Evolutionary conservation across 176 grass and related monocot species (phyloP).

Genomic region (Cocos nucifera): DNA sequence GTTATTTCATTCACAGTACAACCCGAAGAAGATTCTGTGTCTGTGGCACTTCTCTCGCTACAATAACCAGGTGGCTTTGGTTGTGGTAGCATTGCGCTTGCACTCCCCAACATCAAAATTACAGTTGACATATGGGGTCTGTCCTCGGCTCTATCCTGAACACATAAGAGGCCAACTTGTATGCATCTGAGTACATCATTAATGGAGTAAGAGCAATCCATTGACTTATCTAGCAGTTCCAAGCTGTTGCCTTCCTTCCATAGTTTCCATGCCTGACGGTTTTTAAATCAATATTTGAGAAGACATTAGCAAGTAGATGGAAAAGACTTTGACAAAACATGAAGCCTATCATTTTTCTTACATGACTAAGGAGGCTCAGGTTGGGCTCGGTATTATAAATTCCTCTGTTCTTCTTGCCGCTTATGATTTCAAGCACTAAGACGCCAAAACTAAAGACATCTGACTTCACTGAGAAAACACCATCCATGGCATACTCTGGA

Average conservation of each 20-base stretch:
- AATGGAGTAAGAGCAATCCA: neutral
- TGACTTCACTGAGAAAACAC: conserved; percentile 16
- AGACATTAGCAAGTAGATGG: no score
- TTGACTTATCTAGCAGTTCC: conserved; percentile 2
- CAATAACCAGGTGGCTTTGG: neutral
- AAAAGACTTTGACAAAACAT: no score
- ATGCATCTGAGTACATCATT: conserved; percentile 4
- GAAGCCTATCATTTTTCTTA: neutral
- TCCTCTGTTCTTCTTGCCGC: conserved; percentile 17
- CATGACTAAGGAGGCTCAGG: conserved; percentile 2
- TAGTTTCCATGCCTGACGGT: neutral
- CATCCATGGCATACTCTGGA: conserved; percentile 24
- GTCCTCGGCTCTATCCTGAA: neutral
- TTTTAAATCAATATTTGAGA: no score
- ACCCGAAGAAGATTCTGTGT: no score
- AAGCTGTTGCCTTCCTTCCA: conserved; percentile 2
- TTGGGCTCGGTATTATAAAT: neutral
- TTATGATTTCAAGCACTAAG: conserved; percentile 13
- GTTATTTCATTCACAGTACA: no score
- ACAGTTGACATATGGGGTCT: conserved; percentile 6
- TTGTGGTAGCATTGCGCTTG: neutral
- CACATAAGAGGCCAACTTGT: neutral
- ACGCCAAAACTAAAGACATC: conserved; percentile 12
- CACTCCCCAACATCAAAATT: neutral
- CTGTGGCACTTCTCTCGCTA: no score